Evolutionary conservation across 176 grass and related monocot genomes (phyloP).

Genomic region (Saccharum spontaneum): DNA sequence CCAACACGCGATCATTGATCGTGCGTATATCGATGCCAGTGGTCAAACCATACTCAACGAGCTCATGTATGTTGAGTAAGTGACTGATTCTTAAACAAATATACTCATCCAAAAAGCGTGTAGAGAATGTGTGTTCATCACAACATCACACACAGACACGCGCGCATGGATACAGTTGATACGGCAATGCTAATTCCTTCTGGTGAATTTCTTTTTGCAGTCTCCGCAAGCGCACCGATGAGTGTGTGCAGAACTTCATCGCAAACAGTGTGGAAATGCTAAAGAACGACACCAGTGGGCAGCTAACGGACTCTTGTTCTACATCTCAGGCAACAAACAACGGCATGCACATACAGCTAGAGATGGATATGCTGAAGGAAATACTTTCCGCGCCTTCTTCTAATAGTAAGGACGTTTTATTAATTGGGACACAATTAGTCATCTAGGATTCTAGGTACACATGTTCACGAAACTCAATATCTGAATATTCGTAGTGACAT

Average conservation of each 20-base stretch:
- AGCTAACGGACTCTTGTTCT: background rate
- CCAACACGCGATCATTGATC: background rate
- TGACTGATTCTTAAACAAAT: background rate
- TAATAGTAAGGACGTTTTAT: background rate
- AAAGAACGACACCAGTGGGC: background rate
- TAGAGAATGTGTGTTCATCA: background rate
- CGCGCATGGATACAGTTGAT: background rate
- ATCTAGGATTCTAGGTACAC: background rate
- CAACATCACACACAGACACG: background rate
- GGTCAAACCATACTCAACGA: background rate
- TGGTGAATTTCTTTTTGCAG: background rate
- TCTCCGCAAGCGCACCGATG: background rate
- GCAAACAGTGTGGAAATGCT: background rate
- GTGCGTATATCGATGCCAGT: background rate
- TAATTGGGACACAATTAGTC: background rate
- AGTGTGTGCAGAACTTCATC: background rate
- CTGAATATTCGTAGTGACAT: background rate
- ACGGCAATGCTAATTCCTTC: background rate
- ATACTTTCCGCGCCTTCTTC: background rate
- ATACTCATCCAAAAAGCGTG: too few species aligned
- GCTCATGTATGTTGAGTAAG: background rate
- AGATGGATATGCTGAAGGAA: background rate
- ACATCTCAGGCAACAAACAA: background rate
- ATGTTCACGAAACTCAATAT: background rate
- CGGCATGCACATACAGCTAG: background rate